Evolutionary conservation across 2,329 filamentous ascomycete genomes (phyloP).

Genomic region (Colletotrichum navitas): DNA sequence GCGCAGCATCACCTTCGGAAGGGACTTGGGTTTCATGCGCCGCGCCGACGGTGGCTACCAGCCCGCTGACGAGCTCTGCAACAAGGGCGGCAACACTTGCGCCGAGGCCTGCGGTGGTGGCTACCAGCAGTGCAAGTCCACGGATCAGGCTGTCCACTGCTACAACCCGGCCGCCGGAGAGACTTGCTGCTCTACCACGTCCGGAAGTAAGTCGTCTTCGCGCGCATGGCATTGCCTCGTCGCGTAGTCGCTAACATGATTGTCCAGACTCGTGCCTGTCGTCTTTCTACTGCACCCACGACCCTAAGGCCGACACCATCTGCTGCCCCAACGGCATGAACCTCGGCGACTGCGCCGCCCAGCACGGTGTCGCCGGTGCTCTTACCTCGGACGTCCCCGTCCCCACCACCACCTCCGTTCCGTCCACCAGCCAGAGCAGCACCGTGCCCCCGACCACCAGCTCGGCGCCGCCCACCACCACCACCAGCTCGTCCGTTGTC

Average conservation of each 20-base stretch:
- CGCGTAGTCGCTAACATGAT: conserved; percentile 24
- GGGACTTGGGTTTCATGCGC: conserved; percentile 56
- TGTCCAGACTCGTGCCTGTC: conserved; percentile 69
- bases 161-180: conserved; percentile 65
- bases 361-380: conserved; percentile 61
- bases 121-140: conserved; percentile 63
- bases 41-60: conserved; percentile 63
- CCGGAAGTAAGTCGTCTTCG: conserved; percentile 64
- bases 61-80: conserved; percentile 63
- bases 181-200: conserved; percentile 68
- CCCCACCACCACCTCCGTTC: conserved; percentile 49
- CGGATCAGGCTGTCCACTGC: conserved; percentile 67
- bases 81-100: conserved; percentile 62
- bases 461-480: conserved; percentile 43
- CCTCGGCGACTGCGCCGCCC: conserved; percentile 66
- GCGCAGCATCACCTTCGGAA: conserved; percentile 52
- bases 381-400: conserved; percentile 61
- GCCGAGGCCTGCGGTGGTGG: conserved; percentile 66
- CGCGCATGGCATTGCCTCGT: not conserved
- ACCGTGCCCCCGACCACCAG: conserved; percentile 45
- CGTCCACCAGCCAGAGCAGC: conserved; percentile 48
- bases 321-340: conserved; percentile 71
- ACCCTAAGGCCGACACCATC: conserved; percentile 63
- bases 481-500: conserved; percentile 39
- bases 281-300: conserved; percentile 73